Conservation (phyloP, 2,329 filamentous ascomycete species). For the Fusarium compactum region DNA sequence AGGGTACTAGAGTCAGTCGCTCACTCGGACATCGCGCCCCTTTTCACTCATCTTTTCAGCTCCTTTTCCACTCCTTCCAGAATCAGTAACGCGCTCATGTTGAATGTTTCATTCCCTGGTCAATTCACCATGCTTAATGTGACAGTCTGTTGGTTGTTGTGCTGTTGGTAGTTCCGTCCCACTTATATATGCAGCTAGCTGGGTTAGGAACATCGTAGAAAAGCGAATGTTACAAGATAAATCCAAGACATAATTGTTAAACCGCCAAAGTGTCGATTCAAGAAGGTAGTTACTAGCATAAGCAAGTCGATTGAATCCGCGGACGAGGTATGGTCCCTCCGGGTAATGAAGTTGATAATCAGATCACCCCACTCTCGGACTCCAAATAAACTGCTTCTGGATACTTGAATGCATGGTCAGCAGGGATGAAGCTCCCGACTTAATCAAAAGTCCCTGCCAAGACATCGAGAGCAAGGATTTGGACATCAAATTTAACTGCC, state of each 20-base stretch:
- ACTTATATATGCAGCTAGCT: not conserved
- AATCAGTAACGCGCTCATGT: fast-evolving
- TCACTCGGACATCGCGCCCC: fast-evolving
- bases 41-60: not conserved
- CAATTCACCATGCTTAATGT: not conserved
- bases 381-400: not conserved
- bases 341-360: not conserved
- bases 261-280: too few species aligned
- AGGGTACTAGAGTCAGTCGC: too few species aligned
- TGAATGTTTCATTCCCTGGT: not conserved
- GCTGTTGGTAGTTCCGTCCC: not conserved
- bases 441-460: not conserved
- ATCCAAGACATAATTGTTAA: too few species aligned
- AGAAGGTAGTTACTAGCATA: too few species aligned
- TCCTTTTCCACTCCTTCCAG: not conserved
- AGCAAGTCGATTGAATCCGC: fast-evolving
- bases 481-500: not conserved
- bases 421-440: not conserved
- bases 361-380: not conserved
- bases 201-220: fast-evolving
- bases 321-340: fast-evolving
- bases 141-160: not conserved
- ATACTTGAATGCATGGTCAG: not conserved
- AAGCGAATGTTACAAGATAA: not conserved
- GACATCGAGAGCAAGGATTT: fast-evolving